Evolutionary conservation across 202 grass and related monocot species (phyloP).

Genomic region (Brachypodium distachyon): DNA sequence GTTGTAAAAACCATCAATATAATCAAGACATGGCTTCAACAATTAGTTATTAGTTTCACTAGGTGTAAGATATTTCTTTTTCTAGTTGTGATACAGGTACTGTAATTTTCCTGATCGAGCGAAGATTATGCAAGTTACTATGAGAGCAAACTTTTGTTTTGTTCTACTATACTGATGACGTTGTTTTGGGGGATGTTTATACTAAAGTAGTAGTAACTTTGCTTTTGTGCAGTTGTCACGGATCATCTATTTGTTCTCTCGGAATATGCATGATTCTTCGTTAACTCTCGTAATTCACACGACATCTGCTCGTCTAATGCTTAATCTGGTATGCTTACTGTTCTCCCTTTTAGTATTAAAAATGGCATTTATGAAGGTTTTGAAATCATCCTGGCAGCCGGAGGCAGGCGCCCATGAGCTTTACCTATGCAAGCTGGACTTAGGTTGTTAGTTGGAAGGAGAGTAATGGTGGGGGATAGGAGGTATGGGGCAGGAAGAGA

Average conservation of each 20-base stretch:
- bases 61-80: background rate
- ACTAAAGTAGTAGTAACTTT: slow-evolving; percentile 7
- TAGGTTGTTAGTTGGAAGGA: background rate
- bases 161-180: background rate
- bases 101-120: background rate
- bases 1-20: background rate
- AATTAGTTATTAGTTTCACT: background rate
- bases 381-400: background rate
- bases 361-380: background rate
- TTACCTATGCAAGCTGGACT: background rate
- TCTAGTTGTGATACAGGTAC: background rate
- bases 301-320: slow-evolving; percentile 94
- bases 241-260: slow-evolving; percentile 97
- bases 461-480: background rate
- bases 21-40: background rate
- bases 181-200: background rate
- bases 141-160: background rate
- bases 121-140: background rate
- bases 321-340: slow-evolving; percentile 80
- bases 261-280: slow-evolving; percentile 99
- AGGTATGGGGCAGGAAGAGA: background rate
- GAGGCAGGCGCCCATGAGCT: background rate
- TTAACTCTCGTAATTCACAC: slow-evolving; percentile 94
- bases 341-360: slow-evolving; percentile 26
- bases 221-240: slow-evolving; percentile 82